Evolutionary conservation across 306 rosid species (phyloP).

Genomic region (Comarum palustre): DNA sequence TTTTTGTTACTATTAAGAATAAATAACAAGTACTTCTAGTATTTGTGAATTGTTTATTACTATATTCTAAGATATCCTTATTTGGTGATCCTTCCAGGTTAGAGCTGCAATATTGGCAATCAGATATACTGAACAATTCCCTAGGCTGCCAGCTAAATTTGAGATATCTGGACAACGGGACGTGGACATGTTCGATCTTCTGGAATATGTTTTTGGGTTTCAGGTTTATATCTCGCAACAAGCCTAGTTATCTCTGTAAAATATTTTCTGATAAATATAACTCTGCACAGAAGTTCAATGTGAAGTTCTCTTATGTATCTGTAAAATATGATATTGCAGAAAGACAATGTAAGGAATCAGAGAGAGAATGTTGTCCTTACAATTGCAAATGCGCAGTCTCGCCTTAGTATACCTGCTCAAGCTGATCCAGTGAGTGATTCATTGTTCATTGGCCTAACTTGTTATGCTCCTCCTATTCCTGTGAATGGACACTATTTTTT

Average conservation of each 20-base stretch:
- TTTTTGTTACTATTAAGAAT: background rate
- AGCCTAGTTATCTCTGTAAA: conserved; percentile 22
- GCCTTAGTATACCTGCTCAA: conserved; percentile 54
- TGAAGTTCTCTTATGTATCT: background rate
- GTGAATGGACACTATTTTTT: background rate
- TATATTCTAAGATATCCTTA: background rate
- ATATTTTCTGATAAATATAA: conserved; percentile 8
- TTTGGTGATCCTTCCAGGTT: conserved; percentile 54
- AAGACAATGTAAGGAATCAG: conserved; percentile 83
- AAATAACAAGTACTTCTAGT: background rate
- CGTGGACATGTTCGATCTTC: conserved; percentile 88
- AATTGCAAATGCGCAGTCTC: conserved; percentile 86
- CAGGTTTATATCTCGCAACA: conserved; percentile 58
- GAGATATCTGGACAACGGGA: conserved; percentile 65
- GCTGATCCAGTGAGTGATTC: conserved; percentile 74
- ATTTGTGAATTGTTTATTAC: conserved; percentile 7
- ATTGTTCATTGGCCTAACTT: conserved; percentile 20
- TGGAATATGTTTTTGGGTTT: conserved; percentile 85
- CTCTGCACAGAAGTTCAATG: background rate
- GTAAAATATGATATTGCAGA: conserved; percentile 43
- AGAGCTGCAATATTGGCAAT: conserved; percentile 79
- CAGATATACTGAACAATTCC: conserved; percentile 70
- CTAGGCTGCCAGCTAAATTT: conserved; percentile 70
- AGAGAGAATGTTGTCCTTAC: conserved; percentile 83
- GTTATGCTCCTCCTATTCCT: conserved; percentile 2